These are phyloP conservation scores for Herpetomonas samuelpessoai DNA, from an alignment of 208 protist species.

Conservation along the genomic window DNA sequence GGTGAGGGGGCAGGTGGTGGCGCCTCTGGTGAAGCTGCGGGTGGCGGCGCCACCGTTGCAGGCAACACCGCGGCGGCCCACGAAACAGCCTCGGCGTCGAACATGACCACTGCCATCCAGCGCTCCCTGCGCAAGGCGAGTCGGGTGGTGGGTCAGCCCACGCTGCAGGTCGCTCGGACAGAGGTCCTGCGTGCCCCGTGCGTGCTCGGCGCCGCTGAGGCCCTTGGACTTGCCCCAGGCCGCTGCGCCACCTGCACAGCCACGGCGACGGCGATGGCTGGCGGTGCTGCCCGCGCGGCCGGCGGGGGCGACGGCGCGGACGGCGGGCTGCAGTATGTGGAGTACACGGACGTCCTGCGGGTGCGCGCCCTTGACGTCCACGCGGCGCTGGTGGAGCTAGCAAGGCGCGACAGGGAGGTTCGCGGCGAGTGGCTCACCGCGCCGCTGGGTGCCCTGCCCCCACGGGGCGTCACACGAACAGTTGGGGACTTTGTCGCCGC, in stretches of 20 bases:
- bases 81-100: conserved; percentile 54
- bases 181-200: conserved; percentile 53
- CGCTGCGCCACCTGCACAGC: conserved; percentile 53
- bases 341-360: conserved; percentile 53
- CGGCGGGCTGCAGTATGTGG: conserved; percentile 11
- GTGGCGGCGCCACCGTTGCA: conserved; percentile 11
- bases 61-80: conserved; percentile 9
- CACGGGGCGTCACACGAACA: conserved; percentile 16
- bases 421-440: conserved; percentile 19
- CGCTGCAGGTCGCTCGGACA: conserved; percentile 45
- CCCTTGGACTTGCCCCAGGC: conserved; percentile 63
- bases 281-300: neutral
- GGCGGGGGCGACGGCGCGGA: conserved; percentile 6
- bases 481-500: conserved; percentile 49
- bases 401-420: conserved; percentile 12
- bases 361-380: conserved; percentile 71
- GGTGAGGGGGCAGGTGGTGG: conserved; percentile 9
- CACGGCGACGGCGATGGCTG: conserved; percentile 6
- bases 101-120: conserved; percentile 69
- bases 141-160: conserved; percentile 74
- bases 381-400: conserved; percentile 48
- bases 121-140: conserved; percentile 61
- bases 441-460: conserved; percentile 5
- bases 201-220: conserved; percentile 66
- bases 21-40: conserved; percentile 1